phyloP scores from a whole-genome alignment of 768 basidiomycete species.

The Wakefieldia striispora region DNA sequence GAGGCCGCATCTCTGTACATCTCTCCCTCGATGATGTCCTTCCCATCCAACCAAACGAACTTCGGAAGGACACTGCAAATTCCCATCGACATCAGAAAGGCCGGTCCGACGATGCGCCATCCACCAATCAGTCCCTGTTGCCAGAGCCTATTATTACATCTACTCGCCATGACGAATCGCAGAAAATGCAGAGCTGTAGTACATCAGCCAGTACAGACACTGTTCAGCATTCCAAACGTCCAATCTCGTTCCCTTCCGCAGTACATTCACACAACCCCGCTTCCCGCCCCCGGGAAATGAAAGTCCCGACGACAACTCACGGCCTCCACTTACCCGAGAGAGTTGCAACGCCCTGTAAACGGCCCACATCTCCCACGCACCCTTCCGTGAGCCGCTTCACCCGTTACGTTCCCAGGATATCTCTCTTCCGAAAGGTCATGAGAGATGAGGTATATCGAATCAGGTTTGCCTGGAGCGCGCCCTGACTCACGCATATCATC shows the following conservation, averaged over 20 bases:
- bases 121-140: conserved; percentile 8
- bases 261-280: background rate
- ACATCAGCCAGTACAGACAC: background rate
- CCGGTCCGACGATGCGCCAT: conserved; percentile 58
- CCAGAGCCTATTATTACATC: conserved; percentile 7
- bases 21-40: conserved; percentile 43
- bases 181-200: background rate
- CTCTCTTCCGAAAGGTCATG: conserved; percentile 54
- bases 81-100: conserved; percentile 32
- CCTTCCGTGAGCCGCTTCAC: conserved; percentile 43
- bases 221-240: background rate
- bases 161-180: background rate
- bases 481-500: background rate
- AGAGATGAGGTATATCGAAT: conserved; percentile 54
- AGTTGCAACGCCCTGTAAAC: conserved; percentile 11
- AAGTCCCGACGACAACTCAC: conserved; percentile 14
- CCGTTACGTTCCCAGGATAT: conserved; percentile 50
- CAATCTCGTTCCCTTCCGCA: conserved; percentile 6
- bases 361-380: conserved; percentile 21
- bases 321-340: conserved; percentile 5
- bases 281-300: conserved; percentile 13
- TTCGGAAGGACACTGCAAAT: conserved; percentile 1
- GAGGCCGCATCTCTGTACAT: conserved; percentile 54
- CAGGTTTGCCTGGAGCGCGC: background rate
- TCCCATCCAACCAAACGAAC: conserved; percentile 16